phyloP scores from a whole-genome alignment of 495 filamentous ascomycete genomes.

The Pseudoneurospora amorphoporcata region DNA sequence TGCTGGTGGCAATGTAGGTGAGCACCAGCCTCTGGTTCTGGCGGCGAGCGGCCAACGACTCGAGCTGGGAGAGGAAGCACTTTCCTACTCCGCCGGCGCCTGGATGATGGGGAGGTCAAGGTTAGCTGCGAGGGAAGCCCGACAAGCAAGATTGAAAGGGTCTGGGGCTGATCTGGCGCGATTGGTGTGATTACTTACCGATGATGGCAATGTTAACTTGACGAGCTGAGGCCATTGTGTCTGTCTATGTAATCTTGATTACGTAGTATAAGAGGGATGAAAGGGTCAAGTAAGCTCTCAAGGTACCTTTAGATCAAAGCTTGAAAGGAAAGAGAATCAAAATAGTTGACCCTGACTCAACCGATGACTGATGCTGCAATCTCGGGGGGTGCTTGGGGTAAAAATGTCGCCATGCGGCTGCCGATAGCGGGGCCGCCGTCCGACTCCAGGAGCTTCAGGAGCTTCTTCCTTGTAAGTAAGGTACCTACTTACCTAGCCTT shows the following conservation, averaged over 20 bases:
- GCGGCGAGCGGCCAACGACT: conserved; percentile 42
- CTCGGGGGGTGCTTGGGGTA: not conserved
- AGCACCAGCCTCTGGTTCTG: conserved; percentile 53
- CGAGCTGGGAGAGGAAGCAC: conserved; percentile 77
- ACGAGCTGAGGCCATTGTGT: conserved; percentile 17
- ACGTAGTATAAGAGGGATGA: not conserved
- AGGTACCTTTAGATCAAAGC: not conserved
- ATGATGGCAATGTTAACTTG: conserved; percentile 26
- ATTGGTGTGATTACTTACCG: conserved; percentile 9
- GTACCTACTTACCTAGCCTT: no score
- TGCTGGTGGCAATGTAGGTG: conserved; percentile 70
- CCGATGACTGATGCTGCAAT: not conserved
- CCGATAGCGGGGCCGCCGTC: conserved; percentile 18
- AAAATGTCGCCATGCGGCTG: conserved; percentile 10
- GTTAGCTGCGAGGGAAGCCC: not conserved
- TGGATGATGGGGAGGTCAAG: conserved; percentile 25
- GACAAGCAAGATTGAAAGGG: not conserved
- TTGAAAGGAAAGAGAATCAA: not conserved
- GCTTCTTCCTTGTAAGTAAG: not conserved
- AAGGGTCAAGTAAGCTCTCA: not conserved
- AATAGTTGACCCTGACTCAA: not conserved
- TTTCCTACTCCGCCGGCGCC: conserved; percentile 90
- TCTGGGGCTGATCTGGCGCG: not conserved
- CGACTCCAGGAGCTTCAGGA: not conserved
- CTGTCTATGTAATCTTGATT: not conserved